Base-by-base conservation (phyloP, 2,329 filamentous ascomycete genomes). In the Clonostachys solani region DNA sequence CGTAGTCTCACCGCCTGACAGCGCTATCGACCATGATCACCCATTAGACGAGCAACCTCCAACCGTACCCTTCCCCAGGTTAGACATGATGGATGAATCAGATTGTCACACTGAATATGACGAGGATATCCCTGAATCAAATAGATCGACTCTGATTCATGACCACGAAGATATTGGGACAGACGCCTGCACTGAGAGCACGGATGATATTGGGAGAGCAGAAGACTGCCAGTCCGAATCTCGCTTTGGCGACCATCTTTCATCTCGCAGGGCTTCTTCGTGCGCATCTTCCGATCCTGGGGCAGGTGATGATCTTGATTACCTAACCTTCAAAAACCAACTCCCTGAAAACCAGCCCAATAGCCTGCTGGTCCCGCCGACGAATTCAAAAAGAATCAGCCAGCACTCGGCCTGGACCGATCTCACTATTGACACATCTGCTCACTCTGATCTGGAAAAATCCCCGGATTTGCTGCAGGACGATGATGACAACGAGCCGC, bases 331-430 rank as follows among this genome's bases (percentile, higher is more conserved):
- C 23, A 29, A 29, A 29, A 29, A 29, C 23, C 56, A 60, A 8
- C 23, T 57, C 58, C 13, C 58, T 49, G 12, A 52, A 65, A 5
- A 69, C 70, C 42, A 68, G 68, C 17, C 72, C 13, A 69, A 69
- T 47, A 75, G 67, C 47, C 64, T 81, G 9, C 63, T 65, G 45
- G 69, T 80, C 13, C 78, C 78, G 12, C 69, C 44, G 60, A 70
- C 53, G 56, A 69, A 44, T 58, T 69, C 45, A 61, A 59, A 80
- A 49, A 69, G 78, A 36, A 62, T 65, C 17, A 83, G 79, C 51
- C 75, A 80, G 43, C 73, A 76, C 46, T 81, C 79, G 2, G 67
- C 71, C n/a, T 83, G 80, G 80, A 83, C 80, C 23, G 79, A 83
- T 55, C 75, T 78, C 50, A 80, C 79, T 1, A 65, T 82, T 10